Base-by-base conservation (phyloP, 352 stramenopile species). In the Phytophthora sansomeana region DNA sequence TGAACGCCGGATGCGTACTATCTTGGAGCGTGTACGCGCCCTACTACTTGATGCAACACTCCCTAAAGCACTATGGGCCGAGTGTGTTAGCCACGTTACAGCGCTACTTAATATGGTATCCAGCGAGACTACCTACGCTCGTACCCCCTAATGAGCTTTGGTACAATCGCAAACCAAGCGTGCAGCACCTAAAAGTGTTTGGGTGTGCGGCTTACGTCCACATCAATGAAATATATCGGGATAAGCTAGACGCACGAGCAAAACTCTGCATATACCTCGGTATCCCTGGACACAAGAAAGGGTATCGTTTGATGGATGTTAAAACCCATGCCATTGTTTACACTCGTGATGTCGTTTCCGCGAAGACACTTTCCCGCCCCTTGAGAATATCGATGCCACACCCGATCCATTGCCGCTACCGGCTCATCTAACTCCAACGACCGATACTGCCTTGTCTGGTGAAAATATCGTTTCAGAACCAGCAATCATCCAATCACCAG, bases 1-100 rank as follows among this genome's bases (percentile, higher is more conserved):
- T 19, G 46, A 69, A 28, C 44, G 61, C 1, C 49, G 48, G 13
- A 66, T 66, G 63, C 55, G 63, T 4, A 71, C 55, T 2, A 56
- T 66, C 3, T 48, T 67, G 33, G 56, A 67, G 13, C 48, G 63
- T 5, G 39, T 51, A 0, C 55, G 19, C 17, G 51, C 60, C 5
- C n/a, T 58, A 2, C 19, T 53, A 17, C 13, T 58, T 24, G 44
- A 69, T 8, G 29, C 11, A 1, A 35, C 36, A 3, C 17, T 55
- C 7, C 14, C 58, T 1, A 57, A 65, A 9, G 1, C 42, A 16
- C 29, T 62, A n/a, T 65, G 54, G 48, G 42, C 46, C 6, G 39
- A 63, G 14, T 51, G 48, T 43, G 9, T 55, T 0, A 3, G 38
- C 16, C 48, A 67, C 33, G 17, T 72, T 6, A 67, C 52, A 6